These are phyloP conservation scores for Pythium sukuiense DNA, from an alignment of 352 stramenopile species.

Conservation along the genomic window DNA sequence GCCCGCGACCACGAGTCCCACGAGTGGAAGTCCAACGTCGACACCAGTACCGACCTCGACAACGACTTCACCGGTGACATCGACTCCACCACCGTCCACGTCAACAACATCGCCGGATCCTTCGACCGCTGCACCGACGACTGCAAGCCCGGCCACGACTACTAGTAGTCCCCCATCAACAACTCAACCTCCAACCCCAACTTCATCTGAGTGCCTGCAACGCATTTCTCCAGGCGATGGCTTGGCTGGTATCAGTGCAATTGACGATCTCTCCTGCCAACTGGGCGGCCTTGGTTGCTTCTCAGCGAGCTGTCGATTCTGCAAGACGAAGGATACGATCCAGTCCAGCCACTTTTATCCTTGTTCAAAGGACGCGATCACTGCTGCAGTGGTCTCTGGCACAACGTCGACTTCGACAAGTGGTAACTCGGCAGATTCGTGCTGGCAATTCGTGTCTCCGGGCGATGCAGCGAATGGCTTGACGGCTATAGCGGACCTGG, in stretches of 20 bases:
- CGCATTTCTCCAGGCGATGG: conserved; percentile 8
- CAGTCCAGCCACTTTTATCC: conserved; percentile 19
- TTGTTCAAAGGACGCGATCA: conserved; percentile 5
- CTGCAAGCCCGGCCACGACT: neutral
- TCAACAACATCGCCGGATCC: neutral
- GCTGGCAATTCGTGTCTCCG: conserved; percentile 21
- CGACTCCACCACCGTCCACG: neutral
- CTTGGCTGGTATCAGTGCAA: conserved; percentile 17
- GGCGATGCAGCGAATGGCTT: conserved; percentile 14
- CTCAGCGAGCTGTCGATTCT: conserved; percentile 31
- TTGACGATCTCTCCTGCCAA: conserved; percentile 10
- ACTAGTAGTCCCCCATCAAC: neutral
- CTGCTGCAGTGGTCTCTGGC: neutral
- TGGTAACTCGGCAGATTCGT: neutral
- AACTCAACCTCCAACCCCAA: neutral
- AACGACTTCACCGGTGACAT: neutral
- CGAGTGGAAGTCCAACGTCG: neutral
- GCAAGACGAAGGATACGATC: conserved; percentile 28
- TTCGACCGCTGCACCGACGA: neutral
- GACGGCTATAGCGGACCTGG: conserved; percentile 2
- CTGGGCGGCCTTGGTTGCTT: conserved; percentile 33
- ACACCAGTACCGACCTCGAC: neutral
- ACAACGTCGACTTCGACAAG: neutral
- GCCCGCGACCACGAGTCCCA: neutral
- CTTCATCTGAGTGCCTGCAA: conserved; percentile 1